Conservation (phyloP, 1,139 yeast species). For the Hyphopichia fennica region DNA sequence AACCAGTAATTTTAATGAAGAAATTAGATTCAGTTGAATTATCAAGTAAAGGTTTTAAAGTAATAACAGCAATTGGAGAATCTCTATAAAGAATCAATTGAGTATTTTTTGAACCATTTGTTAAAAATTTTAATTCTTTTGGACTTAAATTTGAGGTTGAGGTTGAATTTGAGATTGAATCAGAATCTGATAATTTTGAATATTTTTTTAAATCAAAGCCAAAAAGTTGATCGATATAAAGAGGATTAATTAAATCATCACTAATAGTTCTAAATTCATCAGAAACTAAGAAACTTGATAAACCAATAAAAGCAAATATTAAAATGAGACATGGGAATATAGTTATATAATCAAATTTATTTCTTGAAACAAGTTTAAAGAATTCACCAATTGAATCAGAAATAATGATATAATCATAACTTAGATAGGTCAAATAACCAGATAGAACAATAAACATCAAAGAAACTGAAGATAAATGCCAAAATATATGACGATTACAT, state of each 20-base stretch:
- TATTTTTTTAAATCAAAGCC: slow-evolving; percentile 54
- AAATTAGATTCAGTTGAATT: slow-evolving; percentile 36
- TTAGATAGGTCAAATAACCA: slow-evolving; percentile 21
- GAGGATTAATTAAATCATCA: slow-evolving; percentile 31
- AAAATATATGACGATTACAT: slow-evolving; percentile 48
- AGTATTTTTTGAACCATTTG: slow-evolving; percentile 43
- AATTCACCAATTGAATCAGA: slow-evolving; percentile 41
- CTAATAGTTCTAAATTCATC: slow-evolving; percentile 51
- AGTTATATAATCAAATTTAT: slow-evolving; percentile 23
- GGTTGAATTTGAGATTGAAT: too few species aligned
- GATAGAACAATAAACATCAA: slow-evolving; percentile 22
- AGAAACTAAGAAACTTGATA: slow-evolving; percentile 24
- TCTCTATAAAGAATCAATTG: slow-evolving; percentile 60
- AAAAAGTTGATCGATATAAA: slow-evolving; percentile 44
- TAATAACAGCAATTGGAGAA: slow-evolving; percentile 63
- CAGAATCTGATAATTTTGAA: slow-evolving; percentile 26
- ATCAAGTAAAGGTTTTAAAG: slow-evolving; percentile 40
- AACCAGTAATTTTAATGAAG: slow-evolving; percentile 52
- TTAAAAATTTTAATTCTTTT: slow-evolving; percentile 26
- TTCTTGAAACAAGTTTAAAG: slow-evolving; percentile 15
- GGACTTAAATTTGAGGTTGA: slow-evolving; percentile 20
- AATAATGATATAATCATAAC: slow-evolving; percentile 37
- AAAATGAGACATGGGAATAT: slow-evolving; percentile 26
- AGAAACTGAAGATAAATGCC: slow-evolving; percentile 44
- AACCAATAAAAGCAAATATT: slow-evolving; percentile 26